Evolutionary conservation across 805 yeast species (phyloP).

Genomic region (Ogataea nitratoaversa): DNA sequence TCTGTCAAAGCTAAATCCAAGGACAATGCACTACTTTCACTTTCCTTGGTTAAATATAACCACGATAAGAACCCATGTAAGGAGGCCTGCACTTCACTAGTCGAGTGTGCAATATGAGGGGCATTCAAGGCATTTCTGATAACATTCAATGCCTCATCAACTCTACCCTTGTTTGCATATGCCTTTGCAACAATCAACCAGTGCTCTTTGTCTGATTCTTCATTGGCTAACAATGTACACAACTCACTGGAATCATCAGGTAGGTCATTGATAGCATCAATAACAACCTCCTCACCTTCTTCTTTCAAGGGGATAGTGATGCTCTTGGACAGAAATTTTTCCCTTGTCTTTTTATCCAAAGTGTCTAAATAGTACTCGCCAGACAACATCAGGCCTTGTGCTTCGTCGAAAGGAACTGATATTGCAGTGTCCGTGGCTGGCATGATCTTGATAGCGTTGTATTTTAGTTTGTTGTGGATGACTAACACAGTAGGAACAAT

Average conservation of each 20-base stretch:
- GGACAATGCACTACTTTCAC: conserved; percentile 20
- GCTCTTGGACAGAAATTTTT: conserved; percentile 22
- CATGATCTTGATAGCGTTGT: no score
- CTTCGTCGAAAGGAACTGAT: conserved; percentile 5
- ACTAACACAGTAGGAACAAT: no score
- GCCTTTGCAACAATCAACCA: conserved; percentile 86
- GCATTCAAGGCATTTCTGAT: conserved; percentile 54
- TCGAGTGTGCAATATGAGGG: conserved; percentile 27
- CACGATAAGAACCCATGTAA: conserved; percentile 68
- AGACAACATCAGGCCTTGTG: conserved; percentile 14
- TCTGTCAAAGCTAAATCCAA: conserved; percentile 27
- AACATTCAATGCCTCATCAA: conserved; percentile 61
- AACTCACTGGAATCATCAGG: conserved; percentile 89
- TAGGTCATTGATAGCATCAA: conserved; percentile 74
- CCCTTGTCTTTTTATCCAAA: conserved; percentile 19
- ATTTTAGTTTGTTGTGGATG: no score
- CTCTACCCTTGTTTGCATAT: conserved; percentile 58
- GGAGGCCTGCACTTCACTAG: conserved; percentile 41
- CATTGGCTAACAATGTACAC: conserved; percentile 72
- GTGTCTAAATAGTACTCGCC: conserved; percentile 24
- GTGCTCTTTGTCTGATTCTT: conserved; percentile 66
- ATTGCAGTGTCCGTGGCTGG: conserved; percentile 1
- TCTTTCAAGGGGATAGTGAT: conserved; percentile 63
- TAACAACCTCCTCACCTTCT: conserved; percentile 79
- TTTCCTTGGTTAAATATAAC: conserved; percentile 54